A percentile compares a stretch with the other conserved stretches of the same genome.
These are phyloP conservation scores for Cynanchum wilfordii DNA, from an alignment of 257 asterid genomes.

Conservation along the genomic window DNA sequence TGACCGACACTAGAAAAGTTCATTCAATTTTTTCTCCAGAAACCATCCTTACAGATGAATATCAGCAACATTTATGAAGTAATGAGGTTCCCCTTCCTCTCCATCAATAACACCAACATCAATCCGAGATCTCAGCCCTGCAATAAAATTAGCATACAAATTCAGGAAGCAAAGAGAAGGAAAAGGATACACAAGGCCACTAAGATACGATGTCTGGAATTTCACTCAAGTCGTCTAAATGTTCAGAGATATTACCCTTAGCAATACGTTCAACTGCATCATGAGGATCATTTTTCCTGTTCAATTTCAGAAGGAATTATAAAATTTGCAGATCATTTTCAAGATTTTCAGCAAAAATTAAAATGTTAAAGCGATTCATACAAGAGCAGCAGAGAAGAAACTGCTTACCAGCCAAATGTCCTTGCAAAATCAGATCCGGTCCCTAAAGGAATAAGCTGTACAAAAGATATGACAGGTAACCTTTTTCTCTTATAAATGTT, in stretches of 20 bases:
- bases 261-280: conserved; percentile 82
- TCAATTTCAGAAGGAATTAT: conserved; percentile 11
- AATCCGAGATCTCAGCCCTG: conserved; percentile 63
- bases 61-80: conserved; percentile 85
- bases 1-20: not conserved
- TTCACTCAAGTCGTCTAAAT: not conserved
- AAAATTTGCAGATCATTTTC: conserved; percentile 12
- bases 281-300: conserved; percentile 80
- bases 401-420: conserved; percentile 77
- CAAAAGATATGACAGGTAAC: conserved; percentile 27
- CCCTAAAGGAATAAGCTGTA: conserved; percentile 85
- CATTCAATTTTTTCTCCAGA: not conserved
- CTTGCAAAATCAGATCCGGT: conserved; percentile 95
- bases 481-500: conserved; percentile 19
- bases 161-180: conserved; percentile 7
- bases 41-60: conserved; percentile 64
- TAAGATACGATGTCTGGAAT: not conserved
- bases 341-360: conserved; percentile 12
- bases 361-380: conserved; percentile 3
- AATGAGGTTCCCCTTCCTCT: conserved; percentile 55
- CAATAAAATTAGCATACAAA: conserved; percentile 26
- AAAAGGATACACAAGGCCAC: conserved; percentile 8
- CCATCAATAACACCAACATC: conserved; percentile 74
- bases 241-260: conserved; percentile 36
- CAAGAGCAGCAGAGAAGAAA: conserved; percentile 26